Evolutionary conservation across 1,139 yeast genomes (phyloP).

Genomic region (Debaryomycetaceae sp.): DNA sequence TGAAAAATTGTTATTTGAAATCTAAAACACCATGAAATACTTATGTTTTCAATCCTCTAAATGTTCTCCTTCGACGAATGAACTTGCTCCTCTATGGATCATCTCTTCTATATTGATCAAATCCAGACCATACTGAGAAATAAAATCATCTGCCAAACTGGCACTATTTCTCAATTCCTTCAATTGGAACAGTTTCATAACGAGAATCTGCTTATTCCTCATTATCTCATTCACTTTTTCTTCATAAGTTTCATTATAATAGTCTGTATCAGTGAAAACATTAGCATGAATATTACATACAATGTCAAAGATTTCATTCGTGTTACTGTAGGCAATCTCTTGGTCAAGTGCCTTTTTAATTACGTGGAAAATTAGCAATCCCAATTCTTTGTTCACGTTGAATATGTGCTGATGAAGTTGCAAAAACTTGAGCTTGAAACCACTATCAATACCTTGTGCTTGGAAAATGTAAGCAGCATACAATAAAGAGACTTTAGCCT

Average conservation of each 20-base stretch:
- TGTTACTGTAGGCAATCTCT: slow-evolving; percentile 28
- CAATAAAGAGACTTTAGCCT: slow-evolving; percentile 45
- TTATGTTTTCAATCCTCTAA: slow-evolving; percentile 26
- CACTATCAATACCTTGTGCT: slow-evolving; percentile 40
- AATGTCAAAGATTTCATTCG: slow-evolving; percentile 25
- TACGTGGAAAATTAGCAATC: slow-evolving; percentile 46
- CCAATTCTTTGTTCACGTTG: slow-evolving; percentile 28
- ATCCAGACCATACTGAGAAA: slow-evolving; percentile 11
- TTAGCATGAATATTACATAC: slow-evolving; percentile 27
- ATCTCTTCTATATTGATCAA: slow-evolving; percentile 29
- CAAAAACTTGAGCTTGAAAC: slow-evolving; percentile 52
- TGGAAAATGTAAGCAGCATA: slow-evolving; percentile 55
- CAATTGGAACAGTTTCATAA: slow-evolving; percentile 11
- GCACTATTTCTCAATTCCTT: slow-evolving; percentile 7
- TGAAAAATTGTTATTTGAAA: background rate
- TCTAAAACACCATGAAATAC: background rate
- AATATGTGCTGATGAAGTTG: slow-evolving; percentile 45
- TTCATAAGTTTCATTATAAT: slow-evolving; percentile 16
- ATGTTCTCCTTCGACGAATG: slow-evolving; percentile 33
- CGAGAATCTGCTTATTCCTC: background rate
- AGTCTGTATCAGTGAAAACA: slow-evolving; percentile 19
- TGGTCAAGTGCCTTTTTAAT: slow-evolving; percentile 39
- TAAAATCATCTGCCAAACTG: background rate
- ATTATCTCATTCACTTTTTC: slow-evolving; percentile 10
- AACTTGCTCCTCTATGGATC: slow-evolving; percentile 39